phyloP scores from a whole-genome alignment of 768 basidiomycete species.

The Kwoniella newhampshirensis region DNA sequence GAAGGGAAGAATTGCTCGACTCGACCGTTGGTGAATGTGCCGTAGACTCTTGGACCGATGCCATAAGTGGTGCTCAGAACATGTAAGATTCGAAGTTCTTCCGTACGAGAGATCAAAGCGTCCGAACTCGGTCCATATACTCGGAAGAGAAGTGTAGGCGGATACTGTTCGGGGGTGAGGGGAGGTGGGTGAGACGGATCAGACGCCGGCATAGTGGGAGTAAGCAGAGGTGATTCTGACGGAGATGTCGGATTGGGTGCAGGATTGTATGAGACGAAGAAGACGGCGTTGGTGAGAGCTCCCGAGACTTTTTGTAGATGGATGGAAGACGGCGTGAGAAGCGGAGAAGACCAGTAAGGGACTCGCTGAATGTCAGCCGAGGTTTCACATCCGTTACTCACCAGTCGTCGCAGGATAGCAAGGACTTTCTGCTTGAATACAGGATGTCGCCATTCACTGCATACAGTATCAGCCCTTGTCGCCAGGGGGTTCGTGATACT shows the following conservation, averaged over 20 bases:
- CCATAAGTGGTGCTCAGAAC: constrained; percentile 80
- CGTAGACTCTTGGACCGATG: constrained; percentile 87
- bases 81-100: constrained; percentile 84
- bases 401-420: constrained; percentile 38
- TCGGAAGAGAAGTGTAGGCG: constrained; percentile 74
- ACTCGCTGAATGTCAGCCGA: constrained; percentile 32
- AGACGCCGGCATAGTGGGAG: constrained; percentile 23
- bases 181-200: constrained; percentile 50
- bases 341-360: constrained; percentile 49
- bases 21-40: constrained; percentile 93
- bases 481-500: neutral
- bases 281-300: constrained; percentile 91
- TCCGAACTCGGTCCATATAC: constrained; percentile 88
- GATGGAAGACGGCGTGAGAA: constrained; percentile 53
- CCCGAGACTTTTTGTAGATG: constrained; percentile 80
- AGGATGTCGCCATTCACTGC: constrained; percentile 48
- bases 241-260: constrained; percentile 41
- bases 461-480: neutral
- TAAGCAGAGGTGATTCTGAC: constrained; percentile 36
- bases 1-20: constrained; percentile 95
- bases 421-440: constrained; percentile 51
- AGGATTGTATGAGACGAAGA: constrained; percentile 77
- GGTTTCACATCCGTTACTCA: constrained; percentile 13
- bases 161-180: constrained; percentile 52
- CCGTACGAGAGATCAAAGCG: constrained; percentile 79